phyloP scores from a whole-genome alignment of 331 rosid species.

The Quercus tomentella region DNA sequence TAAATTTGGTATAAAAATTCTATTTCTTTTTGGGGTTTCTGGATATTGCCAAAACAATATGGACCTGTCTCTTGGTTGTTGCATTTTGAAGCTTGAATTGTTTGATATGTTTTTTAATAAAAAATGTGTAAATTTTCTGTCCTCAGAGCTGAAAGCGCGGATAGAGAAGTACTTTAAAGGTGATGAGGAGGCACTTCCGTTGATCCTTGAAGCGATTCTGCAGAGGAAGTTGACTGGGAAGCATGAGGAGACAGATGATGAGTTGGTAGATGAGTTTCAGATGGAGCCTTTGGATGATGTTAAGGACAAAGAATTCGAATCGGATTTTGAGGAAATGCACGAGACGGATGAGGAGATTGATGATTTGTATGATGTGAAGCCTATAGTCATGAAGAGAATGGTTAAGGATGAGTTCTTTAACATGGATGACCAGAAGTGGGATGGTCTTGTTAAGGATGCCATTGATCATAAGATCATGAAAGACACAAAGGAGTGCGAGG shows the following conservation, averaged over 20 bases:
- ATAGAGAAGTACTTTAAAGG: conserved; percentile 65
- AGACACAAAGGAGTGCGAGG: conserved; percentile 80
- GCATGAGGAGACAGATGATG: conserved; percentile 86
- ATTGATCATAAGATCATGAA: conserved; percentile 57
- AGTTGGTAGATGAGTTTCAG: conserved; percentile 49
- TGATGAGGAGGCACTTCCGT: conserved; percentile 58
- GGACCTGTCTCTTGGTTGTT: not conserved
- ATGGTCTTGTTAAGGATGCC: conserved; percentile 64
- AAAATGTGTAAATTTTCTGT: conserved; percentile 3
- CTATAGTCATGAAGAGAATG: conserved; percentile 54
- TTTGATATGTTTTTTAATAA: not conserved
- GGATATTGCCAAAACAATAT: not conserved
- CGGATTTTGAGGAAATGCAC: conserved; percentile 55
- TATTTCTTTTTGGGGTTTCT: not conserved
- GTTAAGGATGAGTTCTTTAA: conserved; percentile 54
- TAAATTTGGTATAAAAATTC: not conserved
- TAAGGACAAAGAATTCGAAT: conserved; percentile 63
- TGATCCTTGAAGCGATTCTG: conserved; percentile 64
- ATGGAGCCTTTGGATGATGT: conserved; percentile 49
- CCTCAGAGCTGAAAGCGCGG: conserved; percentile 54
- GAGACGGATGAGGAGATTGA: conserved; percentile 83
- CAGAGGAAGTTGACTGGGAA: conserved; percentile 51
- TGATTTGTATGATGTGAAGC: conserved; percentile 61
- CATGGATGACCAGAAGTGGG: conserved; percentile 87
- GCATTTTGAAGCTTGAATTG: not conserved